Percentiles rank a stretch among this genome's conserved stretches.
These are phyloP conservation scores for Cryptosporidium muris DNA, from an alignment of 169 alveolate species.

Conservation along the genomic window DNA sequence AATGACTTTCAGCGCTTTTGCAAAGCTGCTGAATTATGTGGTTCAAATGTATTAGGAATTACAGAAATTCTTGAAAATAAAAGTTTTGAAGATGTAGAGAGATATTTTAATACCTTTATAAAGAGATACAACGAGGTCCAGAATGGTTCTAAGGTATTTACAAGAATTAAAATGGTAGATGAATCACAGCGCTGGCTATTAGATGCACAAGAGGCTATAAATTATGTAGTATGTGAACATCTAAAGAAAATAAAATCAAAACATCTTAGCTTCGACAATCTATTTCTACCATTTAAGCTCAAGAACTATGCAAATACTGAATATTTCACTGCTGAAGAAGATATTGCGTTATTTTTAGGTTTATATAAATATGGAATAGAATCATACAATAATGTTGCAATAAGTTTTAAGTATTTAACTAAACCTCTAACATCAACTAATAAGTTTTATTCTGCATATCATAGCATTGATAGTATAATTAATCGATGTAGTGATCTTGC, in stretches of 20 bases:
- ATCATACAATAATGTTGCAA: slow-evolving; percentile 44
- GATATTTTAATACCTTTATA: slow-evolving; percentile 34
- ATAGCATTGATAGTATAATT: slow-evolving; percentile 31
- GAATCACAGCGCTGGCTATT: slow-evolving; percentile 50
- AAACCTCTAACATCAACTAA: slow-evolving; percentile 11
- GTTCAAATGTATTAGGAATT: slow-evolving; percentile 73
- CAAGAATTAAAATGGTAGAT: slow-evolving; percentile 43
- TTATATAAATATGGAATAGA: slow-evolving; percentile 43
- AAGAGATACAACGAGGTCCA: slow-evolving; percentile 54
- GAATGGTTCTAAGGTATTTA: slow-evolving; percentile 24
- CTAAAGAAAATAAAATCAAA: slow-evolving; percentile 2
- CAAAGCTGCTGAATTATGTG: slow-evolving; percentile 81
- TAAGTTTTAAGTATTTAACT: slow-evolving; percentile 41
- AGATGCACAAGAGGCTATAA: slow-evolving; percentile 49
- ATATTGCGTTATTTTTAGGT: slow-evolving; percentile 39
- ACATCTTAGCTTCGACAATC: slow-evolving; percentile 12
- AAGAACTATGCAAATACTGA: slow-evolving; percentile 17
- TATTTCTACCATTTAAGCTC: slow-evolving; percentile 32
- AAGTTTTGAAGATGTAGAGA: slow-evolving; percentile 37
- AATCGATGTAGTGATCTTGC: slow-evolving; percentile 64
- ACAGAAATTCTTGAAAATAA: slow-evolving; percentile 36
- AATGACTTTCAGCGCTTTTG: slow-evolving; percentile 81
- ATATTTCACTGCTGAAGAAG: slow-evolving; percentile 27
- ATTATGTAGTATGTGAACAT: slow-evolving; percentile 30
- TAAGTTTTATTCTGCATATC: slow-evolving; percentile 30